These are phyloP conservation scores for Endocalyx cinctus DNA, from an alignment of 2,329 filamentous ascomycete species.

Conservation along the genomic window DNA sequence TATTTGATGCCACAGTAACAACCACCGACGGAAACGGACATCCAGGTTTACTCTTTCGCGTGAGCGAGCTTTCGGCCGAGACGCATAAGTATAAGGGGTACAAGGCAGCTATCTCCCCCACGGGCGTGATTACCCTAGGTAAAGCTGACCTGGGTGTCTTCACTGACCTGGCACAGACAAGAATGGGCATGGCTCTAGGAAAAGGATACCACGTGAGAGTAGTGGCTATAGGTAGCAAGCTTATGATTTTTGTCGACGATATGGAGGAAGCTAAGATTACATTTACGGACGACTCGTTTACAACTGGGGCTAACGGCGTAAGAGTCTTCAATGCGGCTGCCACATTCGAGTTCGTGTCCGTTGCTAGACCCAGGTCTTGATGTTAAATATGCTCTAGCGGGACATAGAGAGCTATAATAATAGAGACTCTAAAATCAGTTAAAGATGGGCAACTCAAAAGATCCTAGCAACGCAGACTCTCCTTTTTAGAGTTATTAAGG, in stretches of 20 bases:
- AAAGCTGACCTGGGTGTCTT: constrained; percentile 13
- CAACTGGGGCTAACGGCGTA: constrained; percentile 22
- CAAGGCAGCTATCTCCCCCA: constrained; percentile 17
- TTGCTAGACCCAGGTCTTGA: constrained; percentile 22
- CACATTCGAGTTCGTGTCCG: constrained; percentile 23
- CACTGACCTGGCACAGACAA: constrained; percentile 8
- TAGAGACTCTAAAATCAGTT: too few species aligned
- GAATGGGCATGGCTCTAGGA: too few species aligned
- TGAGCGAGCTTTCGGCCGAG: constrained; percentile 10
- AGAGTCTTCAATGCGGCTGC: constrained; percentile 13
- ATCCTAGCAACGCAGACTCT: too few species aligned
- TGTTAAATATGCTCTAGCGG: too few species aligned
- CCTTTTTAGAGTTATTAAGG: too few species aligned
- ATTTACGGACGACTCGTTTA: constrained; percentile 14
- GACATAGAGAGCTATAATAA: too few species aligned
- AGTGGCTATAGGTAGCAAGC: constrained; percentile 14
- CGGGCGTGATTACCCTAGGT: constrained; percentile 20
- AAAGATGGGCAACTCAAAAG: too few species aligned
- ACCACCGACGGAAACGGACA: constrained; percentile 10
- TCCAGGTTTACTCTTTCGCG: constrained; percentile 33
- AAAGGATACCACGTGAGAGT: too few species aligned
- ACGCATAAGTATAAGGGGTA: constrained; percentile 25
- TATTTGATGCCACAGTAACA: constrained; percentile 26
- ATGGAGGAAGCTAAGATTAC: constrained; percentile 15
- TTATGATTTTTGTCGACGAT: constrained; percentile 25